These are phyloP conservation scores for Cladosporium sp. DNA, from an alignment of 2,329 filamentous ascomycete species.

Conservation along the genomic window DNA sequence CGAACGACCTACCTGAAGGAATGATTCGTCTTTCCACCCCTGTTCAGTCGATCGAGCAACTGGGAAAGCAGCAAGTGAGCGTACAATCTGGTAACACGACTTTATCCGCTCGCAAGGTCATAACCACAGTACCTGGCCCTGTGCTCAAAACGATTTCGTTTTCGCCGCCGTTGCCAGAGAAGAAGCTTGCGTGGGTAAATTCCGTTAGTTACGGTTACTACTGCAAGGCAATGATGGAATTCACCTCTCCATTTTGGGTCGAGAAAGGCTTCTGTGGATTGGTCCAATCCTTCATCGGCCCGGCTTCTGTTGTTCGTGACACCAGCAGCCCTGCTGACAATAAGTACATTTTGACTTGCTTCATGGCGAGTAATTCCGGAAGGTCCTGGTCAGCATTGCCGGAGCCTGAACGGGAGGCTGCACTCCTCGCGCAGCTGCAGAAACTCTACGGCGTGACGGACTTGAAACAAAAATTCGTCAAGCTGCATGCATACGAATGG, in stretches of 20 bases:
- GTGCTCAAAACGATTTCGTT: constrained; percentile 46
- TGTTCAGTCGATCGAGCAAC: constrained; percentile 28
- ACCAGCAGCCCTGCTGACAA: constrained; percentile 30
- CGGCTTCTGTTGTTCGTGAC: constrained; percentile 45
- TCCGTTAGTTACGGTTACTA: constrained; percentile 45
- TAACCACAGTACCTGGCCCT: constrained; percentile 48
- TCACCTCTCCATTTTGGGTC: constrained; percentile 45
- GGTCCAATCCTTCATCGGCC: constrained; percentile 43
- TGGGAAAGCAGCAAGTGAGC: background rate
- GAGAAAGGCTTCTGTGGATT: constrained; percentile 44
- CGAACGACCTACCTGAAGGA: constrained; percentile 29
- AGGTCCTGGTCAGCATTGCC: constrained; percentile 33
- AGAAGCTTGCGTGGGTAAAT: constrained; percentile 36
- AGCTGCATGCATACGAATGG: constrained; percentile 29
- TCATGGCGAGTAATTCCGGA: constrained; percentile 38
- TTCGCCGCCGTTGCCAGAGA: constrained; percentile 41
- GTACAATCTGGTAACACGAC: background rate
- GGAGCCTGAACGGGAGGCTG: constrained; percentile 25
- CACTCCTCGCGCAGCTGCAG: constrained; percentile 35
- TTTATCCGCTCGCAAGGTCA: constrained; percentile 39
- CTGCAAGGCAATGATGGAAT: constrained; percentile 50
- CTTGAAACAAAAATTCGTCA: constrained; percentile 19
- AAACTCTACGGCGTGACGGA: constrained; percentile 25
- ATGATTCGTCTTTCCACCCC: constrained; percentile 27
- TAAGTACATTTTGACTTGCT: constrained; percentile 37